Evolutionary conservation across 352 stramenopile species (phyloP).

Genomic region (Phytophthora pini): DNA sequence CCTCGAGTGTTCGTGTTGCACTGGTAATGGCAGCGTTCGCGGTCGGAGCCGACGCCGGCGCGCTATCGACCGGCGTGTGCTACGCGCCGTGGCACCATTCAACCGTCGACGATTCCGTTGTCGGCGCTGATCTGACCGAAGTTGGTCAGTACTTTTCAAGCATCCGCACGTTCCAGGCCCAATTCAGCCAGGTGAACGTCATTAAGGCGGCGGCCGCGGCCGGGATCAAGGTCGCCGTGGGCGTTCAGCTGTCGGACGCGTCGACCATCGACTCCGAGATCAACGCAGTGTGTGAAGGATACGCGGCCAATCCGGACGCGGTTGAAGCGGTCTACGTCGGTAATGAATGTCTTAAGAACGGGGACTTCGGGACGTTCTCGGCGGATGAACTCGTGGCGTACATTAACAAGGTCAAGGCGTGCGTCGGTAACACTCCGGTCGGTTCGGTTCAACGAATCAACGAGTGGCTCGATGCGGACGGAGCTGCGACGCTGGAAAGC

Average conservation of each 20-base stretch:
- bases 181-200: constrained; percentile 64
- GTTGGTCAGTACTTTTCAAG: constrained; percentile 59
- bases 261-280: constrained; percentile 55
- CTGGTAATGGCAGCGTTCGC: constrained; percentile 15
- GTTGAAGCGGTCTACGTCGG: constrained; percentile 76
- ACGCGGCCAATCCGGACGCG: constrained; percentile 35
- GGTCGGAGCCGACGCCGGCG: constrained; percentile 16
- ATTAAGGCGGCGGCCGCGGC: constrained; percentile 46
- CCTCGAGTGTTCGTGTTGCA: constrained; percentile 8
- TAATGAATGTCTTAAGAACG: constrained; percentile 76
- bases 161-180: constrained; percentile 77
- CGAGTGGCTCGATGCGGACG: constrained; percentile 56
- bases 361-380: constrained; percentile 45
- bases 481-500: constrained; percentile 41
- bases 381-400: constrained; percentile 44
- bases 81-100: constrained; percentile 77
- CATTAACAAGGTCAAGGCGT: constrained; percentile 62
- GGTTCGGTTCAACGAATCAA: constrained; percentile 75
- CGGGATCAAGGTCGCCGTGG: constrained; percentile 66
- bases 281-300: constrained; percentile 60
- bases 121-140: constrained; percentile 46
- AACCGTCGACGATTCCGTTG: constrained; percentile 38
- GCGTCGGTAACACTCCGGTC: constrained; percentile 49
- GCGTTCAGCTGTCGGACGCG: constrained; percentile 62
- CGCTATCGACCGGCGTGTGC: constrained; percentile 51